Evolutionary conservation across 2,329 filamentous ascomycete genomes (phyloP).

Genomic region (Xylariaceae sp.): DNA sequence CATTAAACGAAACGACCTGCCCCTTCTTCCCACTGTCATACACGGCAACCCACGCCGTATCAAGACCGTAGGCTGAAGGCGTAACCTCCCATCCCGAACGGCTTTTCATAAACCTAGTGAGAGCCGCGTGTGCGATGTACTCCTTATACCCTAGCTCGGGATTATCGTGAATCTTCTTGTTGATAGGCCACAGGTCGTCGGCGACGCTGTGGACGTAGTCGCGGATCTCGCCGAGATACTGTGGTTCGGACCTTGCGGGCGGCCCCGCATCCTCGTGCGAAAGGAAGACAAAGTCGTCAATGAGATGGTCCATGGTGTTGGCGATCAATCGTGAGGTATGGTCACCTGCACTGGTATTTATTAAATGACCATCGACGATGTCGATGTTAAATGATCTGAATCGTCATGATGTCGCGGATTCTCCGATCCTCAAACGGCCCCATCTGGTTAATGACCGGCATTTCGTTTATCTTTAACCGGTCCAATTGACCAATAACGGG

Average conservation of each 20-base stretch:
- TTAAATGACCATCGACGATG: too few species aligned
- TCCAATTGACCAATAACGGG: neutral
- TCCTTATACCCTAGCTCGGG: constrained; percentile 46
- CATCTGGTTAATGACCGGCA: neutral
- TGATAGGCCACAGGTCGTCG: constrained; percentile 38
- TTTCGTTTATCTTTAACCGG: constrained; percentile 1
- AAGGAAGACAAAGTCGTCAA: constrained; percentile 24
- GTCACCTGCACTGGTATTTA: too few species aligned
- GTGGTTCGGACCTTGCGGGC: constrained; percentile 8
- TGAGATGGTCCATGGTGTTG: constrained; percentile 16
- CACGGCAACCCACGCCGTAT: constrained; percentile 49
- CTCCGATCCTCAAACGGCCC: neutral
- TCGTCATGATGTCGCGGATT: neutral
- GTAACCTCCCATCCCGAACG: constrained; percentile 46
- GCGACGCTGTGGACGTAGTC: constrained; percentile 34
- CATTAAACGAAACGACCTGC: constrained; percentile 42
- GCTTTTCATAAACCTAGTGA: constrained; percentile 42
- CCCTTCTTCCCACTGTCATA: constrained; percentile 42
- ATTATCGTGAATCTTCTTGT: constrained; percentile 47
- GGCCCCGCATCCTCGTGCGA: constrained; percentile 18
- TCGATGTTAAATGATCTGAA: too few species aligned
- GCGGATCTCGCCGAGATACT: constrained; percentile 32
- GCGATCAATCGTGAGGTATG: too few species aligned
- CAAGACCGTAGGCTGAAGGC: constrained; percentile 45
- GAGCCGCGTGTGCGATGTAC: constrained; percentile 42